Evolutionary conservation across 2,329 filamentous ascomycete species (phyloP).

Genomic region (Alternaria ethzedia): DNA sequence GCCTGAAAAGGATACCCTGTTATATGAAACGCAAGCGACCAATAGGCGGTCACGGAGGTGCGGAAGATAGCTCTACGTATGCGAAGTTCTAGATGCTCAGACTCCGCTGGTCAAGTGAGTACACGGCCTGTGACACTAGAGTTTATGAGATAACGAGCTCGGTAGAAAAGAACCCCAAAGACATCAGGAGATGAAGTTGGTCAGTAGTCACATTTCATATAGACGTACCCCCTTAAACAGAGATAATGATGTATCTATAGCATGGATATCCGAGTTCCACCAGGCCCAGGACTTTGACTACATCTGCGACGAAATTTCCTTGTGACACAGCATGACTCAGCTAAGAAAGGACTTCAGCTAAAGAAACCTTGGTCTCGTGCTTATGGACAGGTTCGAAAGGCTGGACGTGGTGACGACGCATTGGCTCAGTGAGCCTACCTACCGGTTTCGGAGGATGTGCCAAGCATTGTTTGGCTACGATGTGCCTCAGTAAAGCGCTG

Average conservation of each 20-base stretch:
- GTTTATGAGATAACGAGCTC: not conserved
- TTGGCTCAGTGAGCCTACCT: not conserved
- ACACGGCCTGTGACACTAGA: not conserved
- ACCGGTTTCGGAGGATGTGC: not conserved
- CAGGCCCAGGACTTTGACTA: not conserved
- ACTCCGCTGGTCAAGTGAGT: not conserved
- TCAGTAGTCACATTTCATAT: not conserved
- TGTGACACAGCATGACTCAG: not conserved
- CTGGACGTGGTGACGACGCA: not conserved
- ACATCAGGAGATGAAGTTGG: fast-evolving
- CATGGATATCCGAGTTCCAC: not conserved
- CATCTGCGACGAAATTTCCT: not conserved
- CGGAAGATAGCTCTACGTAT: not conserved
- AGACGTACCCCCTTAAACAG: fast-evolving
- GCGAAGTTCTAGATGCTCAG: not conserved
- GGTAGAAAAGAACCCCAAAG: not conserved
- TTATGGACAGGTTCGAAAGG: not conserved
- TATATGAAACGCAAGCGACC: not conserved
- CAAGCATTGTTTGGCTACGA: not conserved
- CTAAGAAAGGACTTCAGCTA: not conserved
- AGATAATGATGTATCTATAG: not conserved
- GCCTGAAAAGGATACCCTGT: not conserved
- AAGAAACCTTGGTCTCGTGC: not conserved
- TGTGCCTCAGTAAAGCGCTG: not conserved
- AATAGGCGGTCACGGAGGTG: not conserved